Evolutionary conservation across 257 asterid genomes (phyloP), one percentile per base, ranked within the genome.

Genomic region (Solanum chilense): DNA sequence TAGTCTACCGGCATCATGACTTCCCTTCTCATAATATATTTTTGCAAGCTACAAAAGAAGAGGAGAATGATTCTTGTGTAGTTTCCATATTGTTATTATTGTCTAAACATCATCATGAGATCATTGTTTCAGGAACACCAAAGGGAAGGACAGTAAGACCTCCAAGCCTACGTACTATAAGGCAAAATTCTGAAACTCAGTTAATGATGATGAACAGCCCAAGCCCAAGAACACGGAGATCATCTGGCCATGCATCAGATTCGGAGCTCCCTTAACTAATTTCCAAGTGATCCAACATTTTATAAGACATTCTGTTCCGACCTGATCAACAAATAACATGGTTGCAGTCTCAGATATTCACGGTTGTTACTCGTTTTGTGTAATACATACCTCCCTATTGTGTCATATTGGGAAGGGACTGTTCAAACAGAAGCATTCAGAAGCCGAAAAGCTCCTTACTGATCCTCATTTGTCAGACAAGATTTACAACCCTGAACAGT

Each of bases 191-290:
- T 0, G 99, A 93, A 86, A 94, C 92, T 86, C 93, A 90, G 62
- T 86, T 92, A 77, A 84, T 49, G 90, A 9, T 78, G 45, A 89
- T 86, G 90, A 93, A 49, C 85, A 81, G 93, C 80, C 96, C 95
- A 52, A 81, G 93, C 80, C 96, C 95, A 52, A 91, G 89, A 89
- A 81, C 92, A 86, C 90, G 94, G 71, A 92, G 94, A 89, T 66
- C 84, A 87, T 94, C 98, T 1, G 98, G 97, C 3, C 95, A 92
- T 66, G 90, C 71, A 84, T 96, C 99, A 16, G 98, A 96, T 91
- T 94, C 99, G 1, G 98, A 96, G 88, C 85, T 96, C 14, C 41
- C 94, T 33, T 94, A 92, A 85, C 83, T 81, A 81, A 41, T 49
- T 81, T 81, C 69, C 29, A 49, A 49, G 3, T 10, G 1, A 81